A percentile compares a stretch with the other conserved stretches of the same genome.
These are phyloP conservation scores for Pyrenochaeta sp. DNA, from an alignment of 2,329 filamentous ascomycete species.

Conservation along the genomic window DNA sequence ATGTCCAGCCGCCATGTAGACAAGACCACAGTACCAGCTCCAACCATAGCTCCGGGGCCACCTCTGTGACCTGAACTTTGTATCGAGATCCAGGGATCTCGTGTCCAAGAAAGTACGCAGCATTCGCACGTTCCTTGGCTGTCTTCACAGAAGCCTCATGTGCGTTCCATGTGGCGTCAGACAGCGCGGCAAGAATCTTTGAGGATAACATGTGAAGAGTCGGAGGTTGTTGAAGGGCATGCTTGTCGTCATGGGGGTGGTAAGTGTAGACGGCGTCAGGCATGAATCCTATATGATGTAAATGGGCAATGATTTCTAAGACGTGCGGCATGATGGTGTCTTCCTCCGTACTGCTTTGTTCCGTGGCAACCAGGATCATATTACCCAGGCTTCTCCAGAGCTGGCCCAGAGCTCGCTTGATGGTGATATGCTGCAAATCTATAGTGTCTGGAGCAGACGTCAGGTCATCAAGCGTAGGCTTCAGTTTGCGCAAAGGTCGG, in stretches of 20 bases:
- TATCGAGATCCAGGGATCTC: conserved; percentile 56
- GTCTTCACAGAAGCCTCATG: conserved; percentile 50
- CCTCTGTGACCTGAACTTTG: conserved; percentile 50
- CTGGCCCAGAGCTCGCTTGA: conserved; percentile 53
- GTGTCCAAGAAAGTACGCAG: conserved; percentile 51
- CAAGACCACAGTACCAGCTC: conserved; percentile 63
- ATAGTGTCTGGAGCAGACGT: conserved; percentile 39
- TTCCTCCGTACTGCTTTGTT: conserved; percentile 22
- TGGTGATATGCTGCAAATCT: conserved; percentile 20
- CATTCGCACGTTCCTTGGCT: conserved; percentile 42
- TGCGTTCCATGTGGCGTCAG: conserved; percentile 60
- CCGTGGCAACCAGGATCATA: conserved; percentile 53
- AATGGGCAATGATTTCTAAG: conserved; percentile 57
- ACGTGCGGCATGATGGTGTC: conserved; percentile 53
- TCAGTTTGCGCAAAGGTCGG: conserved; percentile 20
- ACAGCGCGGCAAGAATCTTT: conserved; percentile 58
- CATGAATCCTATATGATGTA: conserved; percentile 59
- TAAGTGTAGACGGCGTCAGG: conserved; percentile 56
- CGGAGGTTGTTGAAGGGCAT: conserved; percentile 57
- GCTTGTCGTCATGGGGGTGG: conserved; percentile 41
- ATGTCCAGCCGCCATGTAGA: conserved; percentile 57
- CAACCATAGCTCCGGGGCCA: conserved; percentile 59
- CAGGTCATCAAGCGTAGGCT: conserved; percentile 31
- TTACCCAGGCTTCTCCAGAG: conserved; percentile 57
- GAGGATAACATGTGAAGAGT: conserved; percentile 58